These are phyloP conservation scores for Gentiana dahurica DNA, from an alignment of 257 asterid species.

Conservation along the genomic window DNA sequence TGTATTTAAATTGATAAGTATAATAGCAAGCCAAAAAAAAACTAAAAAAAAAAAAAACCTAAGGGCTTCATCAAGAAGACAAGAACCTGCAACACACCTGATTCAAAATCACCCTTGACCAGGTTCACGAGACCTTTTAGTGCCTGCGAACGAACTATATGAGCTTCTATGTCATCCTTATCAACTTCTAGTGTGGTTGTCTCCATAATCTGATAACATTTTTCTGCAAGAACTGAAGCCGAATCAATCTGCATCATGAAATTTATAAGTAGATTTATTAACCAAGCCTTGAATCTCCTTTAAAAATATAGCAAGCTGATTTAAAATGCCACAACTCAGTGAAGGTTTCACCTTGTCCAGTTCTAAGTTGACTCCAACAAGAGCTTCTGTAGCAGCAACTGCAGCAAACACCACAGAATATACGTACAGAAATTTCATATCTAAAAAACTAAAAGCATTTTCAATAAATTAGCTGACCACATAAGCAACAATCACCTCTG, in stretches of 20 bases:
- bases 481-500: slow-evolving; percentile 38
- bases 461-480: background rate
- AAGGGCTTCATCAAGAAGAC: no score
- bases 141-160: slow-evolving; percentile 56
- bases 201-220: slow-evolving; percentile 43
- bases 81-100: slow-evolving; percentile 33
- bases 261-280: background rate
- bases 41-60: background rate
- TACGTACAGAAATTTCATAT: slow-evolving; percentile 1
- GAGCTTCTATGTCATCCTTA: slow-evolving; percentile 27
- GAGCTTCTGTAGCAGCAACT: slow-evolving; percentile 94
- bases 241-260: slow-evolving; percentile 47
- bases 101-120: slow-evolving; percentile 45
- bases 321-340: background rate
- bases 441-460: background rate
- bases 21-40: no score
- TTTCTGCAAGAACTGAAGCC: slow-evolving; percentile 43
- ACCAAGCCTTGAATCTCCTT: background rate
- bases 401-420: slow-evolving; percentile 22
- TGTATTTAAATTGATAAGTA: no score
- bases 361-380: slow-evolving; percentile 70
- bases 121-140: slow-evolving; percentile 75
- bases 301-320: slow-evolving; percentile 6
- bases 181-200: slow-evolving; percentile 37
- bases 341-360: slow-evolving; percentile 34